These are phyloP conservation scores for Spirogloea muscicola DNA, from an alignment of 139 green algal species.

Conservation along the genomic window DNA sequence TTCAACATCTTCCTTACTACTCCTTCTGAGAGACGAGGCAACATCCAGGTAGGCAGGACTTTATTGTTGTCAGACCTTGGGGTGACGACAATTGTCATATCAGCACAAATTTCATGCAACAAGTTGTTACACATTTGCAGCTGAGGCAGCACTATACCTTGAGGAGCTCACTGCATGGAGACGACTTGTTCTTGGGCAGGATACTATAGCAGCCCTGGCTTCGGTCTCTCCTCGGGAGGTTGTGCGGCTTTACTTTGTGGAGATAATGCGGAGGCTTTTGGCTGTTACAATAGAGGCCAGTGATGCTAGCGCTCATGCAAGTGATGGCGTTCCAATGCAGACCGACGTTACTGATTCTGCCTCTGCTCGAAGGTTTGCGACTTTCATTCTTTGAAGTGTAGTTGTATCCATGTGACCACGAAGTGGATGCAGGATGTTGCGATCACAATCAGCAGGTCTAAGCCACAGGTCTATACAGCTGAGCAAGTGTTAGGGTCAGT, in stretches of 20 bases:
- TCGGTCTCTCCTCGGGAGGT: slow-evolving; percentile 50
- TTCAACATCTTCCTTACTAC: slow-evolving; percentile 73
- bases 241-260: slow-evolving; percentile 64
- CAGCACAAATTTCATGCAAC: no score
- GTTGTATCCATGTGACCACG: not conserved
- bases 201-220: slow-evolving; percentile 66
- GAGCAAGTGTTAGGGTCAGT: not conserved
- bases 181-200: slow-evolving; percentile 19
- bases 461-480: not conserved
- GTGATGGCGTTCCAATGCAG: not conserved
- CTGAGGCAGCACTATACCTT: no score
- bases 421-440: not conserved
- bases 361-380: not conserved
- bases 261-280: slow-evolving; percentile 67
- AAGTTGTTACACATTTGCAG: no score
- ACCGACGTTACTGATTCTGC: not conserved
- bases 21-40: slow-evolving; percentile 51
- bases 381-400: not conserved
- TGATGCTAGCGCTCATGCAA: not conserved
- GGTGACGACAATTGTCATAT: no score
- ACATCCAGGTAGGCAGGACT: slow-evolving; percentile 38
- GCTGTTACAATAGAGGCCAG: slow-evolving; percentile 46
- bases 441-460: not conserved
- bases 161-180: no score
- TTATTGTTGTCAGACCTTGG: no score